These are phyloP conservation scores for Pyrenochaeta sp. DNA, from an alignment of 2,329 filamentous ascomycete genomes.

Conservation along the genomic window DNA sequence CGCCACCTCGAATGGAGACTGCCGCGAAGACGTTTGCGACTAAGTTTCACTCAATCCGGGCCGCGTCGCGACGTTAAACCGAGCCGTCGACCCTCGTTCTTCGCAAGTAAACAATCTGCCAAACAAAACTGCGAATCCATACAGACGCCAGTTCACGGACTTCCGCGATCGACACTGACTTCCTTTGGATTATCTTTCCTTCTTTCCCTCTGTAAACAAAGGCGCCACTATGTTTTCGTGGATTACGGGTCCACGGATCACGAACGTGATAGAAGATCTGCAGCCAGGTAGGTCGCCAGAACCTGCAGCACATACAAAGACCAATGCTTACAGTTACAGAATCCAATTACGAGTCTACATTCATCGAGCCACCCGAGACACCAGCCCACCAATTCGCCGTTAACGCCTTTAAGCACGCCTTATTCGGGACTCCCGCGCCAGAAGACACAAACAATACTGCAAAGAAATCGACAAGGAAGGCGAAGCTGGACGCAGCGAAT, in stretches of 20 bases:
- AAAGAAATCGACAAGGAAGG: conserved; percentile 37
- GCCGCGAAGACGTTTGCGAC: conserved; percentile 11
- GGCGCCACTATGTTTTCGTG: conserved; percentile 47
- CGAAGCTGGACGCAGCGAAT: conserved; percentile 36
- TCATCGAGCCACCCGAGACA: conserved; percentile 67
- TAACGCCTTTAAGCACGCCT: conserved; percentile 70
- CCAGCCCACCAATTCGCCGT: conserved; percentile 73
- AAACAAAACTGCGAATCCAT: conserved; percentile 37
- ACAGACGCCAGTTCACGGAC: conserved; percentile 13
- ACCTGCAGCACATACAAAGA: background rate
- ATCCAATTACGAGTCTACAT: conserved; percentile 49
- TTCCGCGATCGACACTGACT: background rate
- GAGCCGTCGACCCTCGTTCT: conserved; percentile 26
- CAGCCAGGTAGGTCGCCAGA: conserved; percentile 35
- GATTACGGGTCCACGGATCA: conserved; percentile 50
- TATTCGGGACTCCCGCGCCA: conserved; percentile 70
- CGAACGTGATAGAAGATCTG: conserved; percentile 48
- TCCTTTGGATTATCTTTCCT: background rate
- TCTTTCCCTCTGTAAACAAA: background rate
- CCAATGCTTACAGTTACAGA: conserved; percentile 32
- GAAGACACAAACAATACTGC: conserved; percentile 49
- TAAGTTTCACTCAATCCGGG: background rate
- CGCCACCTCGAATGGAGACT: background rate
- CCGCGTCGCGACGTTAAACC: conserved; percentile 8
- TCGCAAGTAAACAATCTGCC: conserved; percentile 42